Evolutionary conservation across 2,329 filamentous ascomycete species (phyloP).

Genomic region (Diaporthe caulivora): DNA sequence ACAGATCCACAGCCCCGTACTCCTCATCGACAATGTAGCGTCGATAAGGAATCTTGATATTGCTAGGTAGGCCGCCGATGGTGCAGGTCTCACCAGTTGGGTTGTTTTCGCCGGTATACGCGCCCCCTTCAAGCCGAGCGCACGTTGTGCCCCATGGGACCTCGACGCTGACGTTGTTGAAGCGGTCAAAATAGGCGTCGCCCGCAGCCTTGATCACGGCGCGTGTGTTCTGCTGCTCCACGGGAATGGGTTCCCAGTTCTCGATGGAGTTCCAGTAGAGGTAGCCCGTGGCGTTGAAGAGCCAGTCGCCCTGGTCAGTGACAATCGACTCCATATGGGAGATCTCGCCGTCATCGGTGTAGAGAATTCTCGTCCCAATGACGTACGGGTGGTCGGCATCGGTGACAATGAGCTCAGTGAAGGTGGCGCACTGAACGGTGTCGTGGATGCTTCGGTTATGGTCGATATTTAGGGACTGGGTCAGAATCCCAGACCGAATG

Average conservation of each 20-base stretch:
- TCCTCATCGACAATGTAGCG: conserved; percentile 49
- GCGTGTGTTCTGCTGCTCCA: conserved; percentile 47
- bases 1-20: conserved; percentile 45
- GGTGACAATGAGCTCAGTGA: conserved; percentile 45
- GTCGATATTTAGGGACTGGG: conserved; percentile 44
- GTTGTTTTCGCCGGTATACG: conserved; percentile 41
- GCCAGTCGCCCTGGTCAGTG: conserved; percentile 51
- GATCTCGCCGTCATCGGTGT: conserved; percentile 41
- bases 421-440: conserved; percentile 46
- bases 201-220: conserved; percentile 49
- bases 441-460: conserved; percentile 45
- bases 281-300: conserved; percentile 52
- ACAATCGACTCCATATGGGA: conserved; percentile 48
- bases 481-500: conserved; percentile 42
- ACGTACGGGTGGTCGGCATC: conserved; percentile 42
- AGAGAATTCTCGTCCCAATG: conserved; percentile 48
- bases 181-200: conserved; percentile 49
- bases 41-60: conserved; percentile 43
- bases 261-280: conserved; percentile 50
- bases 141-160: conserved; percentile 47
- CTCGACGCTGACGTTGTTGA: conserved; percentile 42
- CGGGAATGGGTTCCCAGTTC: conserved; percentile 49
- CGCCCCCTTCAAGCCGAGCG: conserved; percentile 45
- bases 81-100: conserved; percentile 41
- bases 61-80: conserved; percentile 45